Percentiles rank a stretch among this genome's conserved stretches.
Evolutionary conservation across 768 basidiomycete genomes (phyloP).

Genomic region (Leucocoprinus sp.): DNA sequence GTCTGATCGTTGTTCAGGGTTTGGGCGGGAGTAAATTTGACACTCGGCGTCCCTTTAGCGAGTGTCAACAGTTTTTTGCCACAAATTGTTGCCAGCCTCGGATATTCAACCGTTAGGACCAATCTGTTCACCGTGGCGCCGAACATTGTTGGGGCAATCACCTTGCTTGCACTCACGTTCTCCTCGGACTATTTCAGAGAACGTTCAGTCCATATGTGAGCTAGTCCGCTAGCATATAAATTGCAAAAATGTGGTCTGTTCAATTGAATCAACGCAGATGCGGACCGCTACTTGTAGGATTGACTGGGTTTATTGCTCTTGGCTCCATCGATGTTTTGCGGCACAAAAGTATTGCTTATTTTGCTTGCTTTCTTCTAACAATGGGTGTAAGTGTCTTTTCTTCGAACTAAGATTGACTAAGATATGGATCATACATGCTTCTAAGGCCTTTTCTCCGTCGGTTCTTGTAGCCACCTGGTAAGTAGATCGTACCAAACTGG

Average conservation of each 20-base stretch:
- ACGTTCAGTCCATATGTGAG: slow-evolving; percentile 38
- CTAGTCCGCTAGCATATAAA: neutral
- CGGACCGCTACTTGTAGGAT: slow-evolving; percentile 29
- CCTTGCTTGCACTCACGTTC: slow-evolving; percentile 36
- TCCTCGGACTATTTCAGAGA: slow-evolving; percentile 46
- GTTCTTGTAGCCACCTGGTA: slow-evolving; percentile 31
- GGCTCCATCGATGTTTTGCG: slow-evolving; percentile 33
- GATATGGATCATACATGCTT: neutral
- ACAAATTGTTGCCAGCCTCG: slow-evolving; percentile 37
- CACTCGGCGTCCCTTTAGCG: slow-evolving; percentile 39
- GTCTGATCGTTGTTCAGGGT: slow-evolving; percentile 18
- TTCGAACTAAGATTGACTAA: neutral
- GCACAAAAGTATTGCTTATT: slow-evolving; percentile 39
- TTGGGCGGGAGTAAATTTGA: slow-evolving; percentile 38
- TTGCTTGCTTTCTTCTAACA: slow-evolving; percentile 46
- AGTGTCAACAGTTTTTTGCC: slow-evolving; percentile 49
- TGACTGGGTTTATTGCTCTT: slow-evolving; percentile 37
- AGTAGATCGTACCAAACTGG: neutral
- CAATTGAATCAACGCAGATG: slow-evolving; percentile 22
- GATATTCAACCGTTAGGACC: slow-evolving; percentile 40
- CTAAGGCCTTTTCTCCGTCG: slow-evolving; percentile 38
- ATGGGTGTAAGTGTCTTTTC: slow-evolving; percentile 29
- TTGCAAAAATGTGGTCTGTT: neutral
- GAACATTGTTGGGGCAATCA: slow-evolving; percentile 40
- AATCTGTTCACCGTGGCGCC: slow-evolving; percentile 48